phyloP scores from a whole-genome alignment of 2,329 filamentous ascomycete genomes.

The Aphanoascus verrucosus region DNA sequence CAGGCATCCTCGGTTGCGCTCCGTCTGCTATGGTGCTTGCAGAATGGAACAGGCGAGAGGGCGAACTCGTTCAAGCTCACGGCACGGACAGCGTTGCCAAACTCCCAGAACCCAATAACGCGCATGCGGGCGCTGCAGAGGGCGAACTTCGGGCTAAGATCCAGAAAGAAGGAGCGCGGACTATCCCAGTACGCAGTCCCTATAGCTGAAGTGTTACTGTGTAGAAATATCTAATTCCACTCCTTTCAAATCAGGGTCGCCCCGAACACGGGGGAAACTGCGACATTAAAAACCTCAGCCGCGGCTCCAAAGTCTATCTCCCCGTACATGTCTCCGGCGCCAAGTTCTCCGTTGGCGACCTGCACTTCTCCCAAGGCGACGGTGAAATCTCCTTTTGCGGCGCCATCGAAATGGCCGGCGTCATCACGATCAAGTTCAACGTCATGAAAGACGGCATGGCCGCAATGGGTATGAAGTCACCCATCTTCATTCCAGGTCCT shows the following conservation, averaged over 20 bases:
- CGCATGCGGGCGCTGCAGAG: constrained; percentile 57
- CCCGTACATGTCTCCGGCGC: constrained; percentile 79
- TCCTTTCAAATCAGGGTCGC: constrained; percentile 40
- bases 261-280: constrained; percentile 86
- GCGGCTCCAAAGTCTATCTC: constrained; percentile 72
- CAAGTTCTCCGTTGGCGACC: constrained; percentile 80
- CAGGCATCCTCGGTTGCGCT: constrained; percentile 81
- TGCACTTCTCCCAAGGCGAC: constrained; percentile 81
- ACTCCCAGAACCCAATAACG: constrained; percentile 60
- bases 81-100: constrained; percentile 60
- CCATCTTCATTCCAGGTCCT: constrained; percentile 75
- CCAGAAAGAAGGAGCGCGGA: constrained; percentile 67
- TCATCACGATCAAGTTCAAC: constrained; percentile 81
- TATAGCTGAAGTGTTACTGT: not conserved
- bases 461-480: constrained; percentile 65
- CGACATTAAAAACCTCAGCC: constrained; percentile 76
- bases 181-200: constrained; percentile 52
- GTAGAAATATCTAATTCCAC: not conserved
- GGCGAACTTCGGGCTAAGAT: constrained; percentile 54
- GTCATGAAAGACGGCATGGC: constrained; percentile 73
- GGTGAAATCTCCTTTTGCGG: constrained; percentile 83
- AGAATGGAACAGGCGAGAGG: constrained; percentile 76
- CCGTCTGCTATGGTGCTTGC: constrained; percentile 66
- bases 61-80: constrained; percentile 60
- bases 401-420: constrained; percentile 87